Base-by-base conservation (phyloP, 2,329 filamentous ascomycete genomes). In the Aspergillus persii region DNA sequence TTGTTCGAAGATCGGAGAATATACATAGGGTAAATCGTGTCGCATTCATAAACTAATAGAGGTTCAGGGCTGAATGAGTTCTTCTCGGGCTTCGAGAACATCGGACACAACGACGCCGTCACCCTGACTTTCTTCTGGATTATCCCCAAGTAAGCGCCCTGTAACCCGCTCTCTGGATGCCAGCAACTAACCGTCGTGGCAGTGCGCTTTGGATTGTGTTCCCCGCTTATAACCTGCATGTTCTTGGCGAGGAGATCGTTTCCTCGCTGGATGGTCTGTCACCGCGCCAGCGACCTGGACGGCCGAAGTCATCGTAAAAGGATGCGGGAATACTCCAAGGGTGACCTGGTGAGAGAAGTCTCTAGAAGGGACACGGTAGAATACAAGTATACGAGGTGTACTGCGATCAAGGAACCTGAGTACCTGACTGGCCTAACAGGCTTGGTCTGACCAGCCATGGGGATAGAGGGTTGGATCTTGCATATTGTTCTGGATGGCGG, bases 121-220 rank as follows among this genome's bases (percentile, higher is more conserved):
- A 80, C 79, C 9, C 67, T 90, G 47, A 64, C 88, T 9, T 76
- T 84, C 33, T 73, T 87, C 27, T 91, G 86, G 80, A 83, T 87
- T 31, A 74, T 90, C 61, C 87, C 88, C 33, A 90, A 90, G 86
- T 88, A 74, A 78, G 84, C 77, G 58, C 4, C 23, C 23, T 33
- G 26, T 30, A 36, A 47, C 1, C 9, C 39, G 18, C 15, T 26
- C 50, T 9, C 26, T 46, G 33, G 29, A 23, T 47, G 29, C 11
- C 29, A 47, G 52, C 54, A 33, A 53, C 62, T 72, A 58, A 71
- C 61, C 26, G 23, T 23, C 60, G 11, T 44, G 36, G 36, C 36
- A 88, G 86, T 71, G 85, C 84, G 39, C 75, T 84, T 7, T 90
- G 88, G 88, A 74, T 90, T 59, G 66, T 88, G 9, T 79, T 89